These are phyloP conservation scores for Hibiscus mutabilis DNA, from an alignment of 345 rosid genomes.

Conservation along the genomic window DNA sequence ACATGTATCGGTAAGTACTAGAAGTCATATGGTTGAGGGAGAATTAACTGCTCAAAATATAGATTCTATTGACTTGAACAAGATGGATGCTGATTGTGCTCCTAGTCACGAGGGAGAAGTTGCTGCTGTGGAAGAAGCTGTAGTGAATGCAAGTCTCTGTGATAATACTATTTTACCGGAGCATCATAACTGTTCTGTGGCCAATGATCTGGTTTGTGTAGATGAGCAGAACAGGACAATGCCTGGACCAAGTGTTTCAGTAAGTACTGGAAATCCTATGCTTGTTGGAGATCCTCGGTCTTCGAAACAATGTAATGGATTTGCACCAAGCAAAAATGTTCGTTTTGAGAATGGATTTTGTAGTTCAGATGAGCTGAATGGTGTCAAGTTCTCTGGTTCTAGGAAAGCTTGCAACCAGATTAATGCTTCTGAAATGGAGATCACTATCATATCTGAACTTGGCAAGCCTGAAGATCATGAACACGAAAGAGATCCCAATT, in stretches of 20 bases:
- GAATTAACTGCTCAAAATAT: neutral
- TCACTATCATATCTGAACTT: slow-evolving; percentile 14
- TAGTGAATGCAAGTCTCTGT: slow-evolving; percentile 11
- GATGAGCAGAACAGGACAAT: slow-evolving; percentile 31
- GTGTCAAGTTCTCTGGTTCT: slow-evolving; percentile 11
- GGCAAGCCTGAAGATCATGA: slow-evolving; percentile 13
- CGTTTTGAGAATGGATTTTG: slow-evolving; percentile 22
- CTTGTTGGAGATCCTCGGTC: slow-evolving; percentile 20
- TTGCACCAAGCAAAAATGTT: slow-evolving; percentile 12
- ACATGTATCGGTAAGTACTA: slow-evolving; percentile 19
- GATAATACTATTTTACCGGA: slow-evolving; percentile 13
- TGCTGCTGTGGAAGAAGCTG: slow-evolving; percentile 17
- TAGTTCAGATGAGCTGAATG: slow-evolving; percentile 16
- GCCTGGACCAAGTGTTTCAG: slow-evolving; percentile 22
- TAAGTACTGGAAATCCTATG: slow-evolving; percentile 7
- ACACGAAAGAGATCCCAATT: neutral
- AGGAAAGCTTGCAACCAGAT: slow-evolving; percentile 14
- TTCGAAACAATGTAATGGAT: slow-evolving; percentile 22
- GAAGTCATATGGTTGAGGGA: slow-evolving; percentile 12
- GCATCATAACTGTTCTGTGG: slow-evolving; percentile 28
- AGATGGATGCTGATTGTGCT: slow-evolving; percentile 16
- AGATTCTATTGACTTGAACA: slow-evolving; percentile 22
- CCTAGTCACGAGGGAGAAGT: slow-evolving; percentile 18
- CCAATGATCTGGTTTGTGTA: slow-evolving; percentile 10
- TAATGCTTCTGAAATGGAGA: slow-evolving; percentile 13